Percentiles rank a stretch among this genome's conserved stretches.
Conservation (phyloP, 257 asterid genomes). For the Solanum infundibuliforme region DNA sequence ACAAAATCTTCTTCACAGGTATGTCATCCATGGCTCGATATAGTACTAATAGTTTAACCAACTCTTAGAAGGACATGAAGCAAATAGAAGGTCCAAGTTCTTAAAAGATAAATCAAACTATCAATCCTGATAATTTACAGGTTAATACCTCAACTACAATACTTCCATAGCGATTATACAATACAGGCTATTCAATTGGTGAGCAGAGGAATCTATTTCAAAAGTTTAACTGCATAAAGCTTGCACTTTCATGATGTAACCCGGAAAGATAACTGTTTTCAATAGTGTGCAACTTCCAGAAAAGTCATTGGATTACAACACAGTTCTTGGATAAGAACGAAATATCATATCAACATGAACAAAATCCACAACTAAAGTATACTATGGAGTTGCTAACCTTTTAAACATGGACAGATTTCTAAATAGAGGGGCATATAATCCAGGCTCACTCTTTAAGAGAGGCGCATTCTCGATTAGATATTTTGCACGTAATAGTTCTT, state of each 20-base stretch:
- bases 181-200: background rate
- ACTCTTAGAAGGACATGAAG: background rate
- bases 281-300: background rate
- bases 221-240: background rate
- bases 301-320: background rate
- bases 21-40: background rate
- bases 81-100: background rate
- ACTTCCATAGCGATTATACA: background rate
- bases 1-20: background rate
- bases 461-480: constrained; percentile 20
- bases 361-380: background rate
- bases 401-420: constrained; percentile 20
- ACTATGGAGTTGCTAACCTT: constrained; percentile 13
- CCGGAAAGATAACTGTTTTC: background rate
- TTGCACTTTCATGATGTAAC: background rate
- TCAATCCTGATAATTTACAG: background rate
- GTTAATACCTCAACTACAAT: background rate
- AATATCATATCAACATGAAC: background rate
- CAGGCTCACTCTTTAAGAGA: background rate
- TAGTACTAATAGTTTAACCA: background rate
- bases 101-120: background rate
- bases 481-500: constrained; percentile 18
- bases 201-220: background rate
- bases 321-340: background rate
- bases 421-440: constrained; percentile 19